Evolutionary conservation across 305 asterid species (phyloP), one percentile per base, ranked within the genome.

Genomic region (Rubia tinctorum): DNA sequence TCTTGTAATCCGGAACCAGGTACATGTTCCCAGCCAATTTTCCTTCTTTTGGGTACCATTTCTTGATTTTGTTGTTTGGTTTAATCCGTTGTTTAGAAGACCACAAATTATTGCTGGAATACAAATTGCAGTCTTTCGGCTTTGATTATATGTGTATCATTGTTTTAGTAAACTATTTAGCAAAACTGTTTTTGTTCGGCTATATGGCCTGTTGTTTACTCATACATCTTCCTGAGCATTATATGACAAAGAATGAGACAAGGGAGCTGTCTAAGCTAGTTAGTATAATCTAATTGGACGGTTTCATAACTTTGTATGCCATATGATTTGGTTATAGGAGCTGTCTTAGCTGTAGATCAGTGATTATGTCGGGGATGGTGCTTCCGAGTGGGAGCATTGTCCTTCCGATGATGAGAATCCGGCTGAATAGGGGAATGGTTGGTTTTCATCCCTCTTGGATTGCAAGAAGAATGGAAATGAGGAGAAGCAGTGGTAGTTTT

Each of bases 371-470:
- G 53, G 20, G 80, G 80, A 40, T 80, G n/a, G 43, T 70, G 77
- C 53, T 73, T 74, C 86, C 59, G 34, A 69, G 56, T 72, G 51
- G 73, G 73, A 51, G 75, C 73, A 12, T 22, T 12, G 53, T 60
- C 18, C 51, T 42, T 17, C 8, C 71, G 42, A 7, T 34, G 44
- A 39, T 17, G 25, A 53, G 51, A 20, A 39, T 37, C 39, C 69
- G 2, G 22, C 51, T n/a, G 42, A 39, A 22, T 22, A 22, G 6
- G 45, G 69, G 37, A 22, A 39, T 53, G 67, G 61, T 40, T 39
- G 64, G 73, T 10, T 39, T 55, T 3, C 56, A 8, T 34, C 43
- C 71, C 62, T 71, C 62, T 73, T 49, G 49, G 78, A 11, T 22
- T 37, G 6, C 45, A 5, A 17, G 49, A 37, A 20, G 53, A 66